Percentiles rank a stretch among this genome's conserved stretches.
Evolutionary conservation across 2,329 filamentous ascomycete genomes (phyloP).

Genomic region (Lachnellula cervina): DNA sequence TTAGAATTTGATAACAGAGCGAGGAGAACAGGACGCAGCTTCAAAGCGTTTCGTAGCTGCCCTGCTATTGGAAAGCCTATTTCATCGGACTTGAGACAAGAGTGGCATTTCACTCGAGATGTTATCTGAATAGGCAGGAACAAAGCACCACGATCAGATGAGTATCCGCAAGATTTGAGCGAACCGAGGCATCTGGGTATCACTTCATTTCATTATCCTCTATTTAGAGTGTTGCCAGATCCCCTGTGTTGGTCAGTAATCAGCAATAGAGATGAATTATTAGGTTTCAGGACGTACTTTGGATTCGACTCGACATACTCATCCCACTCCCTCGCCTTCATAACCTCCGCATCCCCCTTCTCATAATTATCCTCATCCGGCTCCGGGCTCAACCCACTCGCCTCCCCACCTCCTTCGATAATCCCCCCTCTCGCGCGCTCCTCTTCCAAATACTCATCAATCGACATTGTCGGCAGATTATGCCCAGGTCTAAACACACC

Average conservation of each 20-base stretch:
- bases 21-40: no score
- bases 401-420: slow-evolving; percentile 82
- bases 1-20: no score
- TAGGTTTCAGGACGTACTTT: slow-evolving; percentile 38
- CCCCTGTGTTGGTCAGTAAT: slow-evolving; percentile 40
- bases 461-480: slow-evolving; percentile 93
- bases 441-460: slow-evolving; percentile 95
- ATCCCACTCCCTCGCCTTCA: slow-evolving; percentile 94
- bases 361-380: slow-evolving; percentile 87
- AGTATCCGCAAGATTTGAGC: no score
- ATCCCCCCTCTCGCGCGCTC: slow-evolving; percentile 80
- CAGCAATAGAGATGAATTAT: not conserved
- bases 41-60: no score
- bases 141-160: not conserved
- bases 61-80: no score
- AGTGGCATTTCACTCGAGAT: no score
- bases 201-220: slow-evolving; percentile 45
- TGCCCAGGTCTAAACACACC: slow-evolving; percentile 89
- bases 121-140: no score
- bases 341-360: slow-evolving; percentile 82
- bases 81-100: no score
- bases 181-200: not conserved
- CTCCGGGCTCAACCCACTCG: slow-evolving; percentile 61
- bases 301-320: slow-evolving; percentile 89
- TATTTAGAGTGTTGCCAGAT: slow-evolving; percentile 77